Percentiles rank a stretch among this genome's conserved stretches.
Conservation (phyloP, 2,329 filamentous ascomycete species). For the Lecanicillium sp. region DNA sequence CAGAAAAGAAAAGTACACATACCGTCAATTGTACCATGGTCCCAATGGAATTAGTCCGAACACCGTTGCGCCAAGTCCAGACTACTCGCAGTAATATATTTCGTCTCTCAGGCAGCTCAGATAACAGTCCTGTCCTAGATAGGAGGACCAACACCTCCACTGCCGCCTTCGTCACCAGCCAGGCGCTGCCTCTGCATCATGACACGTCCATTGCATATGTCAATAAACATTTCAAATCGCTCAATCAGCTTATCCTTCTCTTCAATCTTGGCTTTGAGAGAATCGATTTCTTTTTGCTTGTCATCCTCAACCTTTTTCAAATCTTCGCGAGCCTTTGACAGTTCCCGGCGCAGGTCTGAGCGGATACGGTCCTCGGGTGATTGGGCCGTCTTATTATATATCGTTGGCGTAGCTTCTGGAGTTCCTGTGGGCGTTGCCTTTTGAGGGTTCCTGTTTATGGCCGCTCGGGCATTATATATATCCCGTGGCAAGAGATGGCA, state of each 20-base stretch:
- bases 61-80: no score
- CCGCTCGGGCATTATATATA: conserved; percentile 59
- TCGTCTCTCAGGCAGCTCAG: no score
- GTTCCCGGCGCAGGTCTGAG: conserved; percentile 51
- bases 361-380: conserved; percentile 57
- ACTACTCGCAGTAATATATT: no score
- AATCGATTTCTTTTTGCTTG: conserved; percentile 48
- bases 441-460: conserved; percentile 56
- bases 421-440: conserved; percentile 50
- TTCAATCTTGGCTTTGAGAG: conserved; percentile 49
- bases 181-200: conserved; percentile 54
- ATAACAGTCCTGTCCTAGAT: no score
- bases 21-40: no score
- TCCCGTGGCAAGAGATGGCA: conserved; percentile 56
- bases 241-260: conserved; percentile 55
- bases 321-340: conserved; percentile 50
- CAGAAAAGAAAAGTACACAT: no score
- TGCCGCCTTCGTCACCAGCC: conserved; percentile 16
- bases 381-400: conserved; percentile 57
- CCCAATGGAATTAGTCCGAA: no score
- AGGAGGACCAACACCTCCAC: not conserved
- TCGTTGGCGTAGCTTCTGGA: conserved; percentile 53
- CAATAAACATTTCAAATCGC: conserved; percentile 62
- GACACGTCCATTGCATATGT: conserved; percentile 59
- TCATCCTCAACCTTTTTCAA: conserved; percentile 47